Base-by-base conservation (phyloP, 495 filamentous ascomycete species). In the Coniosporium apollinis region DNA sequence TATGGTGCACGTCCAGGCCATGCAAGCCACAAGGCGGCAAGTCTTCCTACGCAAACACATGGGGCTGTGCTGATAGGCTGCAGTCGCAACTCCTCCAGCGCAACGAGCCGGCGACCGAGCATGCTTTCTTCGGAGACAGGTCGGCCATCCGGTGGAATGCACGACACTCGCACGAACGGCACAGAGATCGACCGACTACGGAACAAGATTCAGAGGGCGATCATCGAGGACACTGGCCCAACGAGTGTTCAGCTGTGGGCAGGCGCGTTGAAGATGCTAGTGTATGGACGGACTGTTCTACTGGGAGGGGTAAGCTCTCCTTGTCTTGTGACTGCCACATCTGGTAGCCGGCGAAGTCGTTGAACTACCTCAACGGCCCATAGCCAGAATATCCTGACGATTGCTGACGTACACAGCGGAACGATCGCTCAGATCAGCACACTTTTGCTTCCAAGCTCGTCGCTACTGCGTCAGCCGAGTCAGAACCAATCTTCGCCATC, bases 121-220 rank as follows among this genome's bases (percentile, higher is more conserved):
- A n/a, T n/a, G n/a, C n/a, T n/a, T n/a, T n/a, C n/a, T n/a, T n/a
- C n/a, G n/a, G n/a, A n/a, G n/a, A n/a, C n/a, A n/a, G n/a, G n/a
- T n/a, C n/a, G n/a, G n/a, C n/a, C n/a, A n/a, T n/a, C n/a, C n/a
- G n/a, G n/a, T n/a, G n/a, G n/a, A n/a, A n/a, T n/a, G n/a, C n/a
- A 45, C 5, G 43, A 33, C 10, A 28, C 33, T 10, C 41, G 34
- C 13, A 34, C 39, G 6, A 37, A 28, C 10, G 14, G 22, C 1
- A 30, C 37, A 13, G 46, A 49, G 30, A 37, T 52, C 14, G 44
- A 50, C 11, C 42, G 44, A 22, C 19, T 31, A 8, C 47, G 49
- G n/a, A 45, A 42, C 26, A 46, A 35, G 14, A 39, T 47, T 30
- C 43, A 52, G 37, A 40, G 49, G 13, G 37, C 36, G 4, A 38